Base-by-base conservation (phyloP, 1,284 basidiomycete genomes). In the Lentinus polychrous region DNA sequence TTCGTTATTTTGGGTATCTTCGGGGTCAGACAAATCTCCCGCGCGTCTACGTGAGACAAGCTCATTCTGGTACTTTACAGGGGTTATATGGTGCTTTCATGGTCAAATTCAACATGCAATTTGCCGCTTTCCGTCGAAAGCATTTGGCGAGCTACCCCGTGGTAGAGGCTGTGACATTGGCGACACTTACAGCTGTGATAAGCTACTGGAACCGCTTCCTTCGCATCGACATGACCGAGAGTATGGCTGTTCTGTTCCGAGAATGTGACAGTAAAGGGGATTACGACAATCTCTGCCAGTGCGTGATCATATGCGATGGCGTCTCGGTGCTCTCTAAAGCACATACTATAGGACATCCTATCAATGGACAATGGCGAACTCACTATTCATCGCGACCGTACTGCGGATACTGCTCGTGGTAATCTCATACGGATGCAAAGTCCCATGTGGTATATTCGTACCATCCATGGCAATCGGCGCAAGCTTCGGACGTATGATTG, bases 391-490 rank as follows among this genome's bases (percentile, higher is more conserved):
- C 1, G 96, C 95, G 0, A 97, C 95, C 0, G 75, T 95, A 42
- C 80, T 98, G 46, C 83, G 96, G 3, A 87, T 83, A 8, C 83
- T 79, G 10, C 74, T 99, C 32, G 93, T 99, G 37, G 81, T 98
- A 38, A 69, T 99, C 17, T 94, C 92, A 0, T 99, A 98, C 65
- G 96, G 96, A 0, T 90, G 85, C 64, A 97, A 95, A 67, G 94
- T 99, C 0, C 96, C 96, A 0, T 92, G 91, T 5, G 96, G 96
- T 43, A 98, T 98, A 58, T 98, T 98, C 59, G 90, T 98, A 0
- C 94, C 94, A 0, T 96, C 93, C 1, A 97, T 98, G 94, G 95
- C 94, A 2, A 85, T 97, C 40, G 94, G 94, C 15, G 95, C 94
- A 1, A 91, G 91, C 0, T 98, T 98, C 62, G 94, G 95, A 1